These are phyloP conservation scores for Syzygium oleosum DNA, from an alignment of 345 rosid species.

Conservation along the genomic window DNA sequence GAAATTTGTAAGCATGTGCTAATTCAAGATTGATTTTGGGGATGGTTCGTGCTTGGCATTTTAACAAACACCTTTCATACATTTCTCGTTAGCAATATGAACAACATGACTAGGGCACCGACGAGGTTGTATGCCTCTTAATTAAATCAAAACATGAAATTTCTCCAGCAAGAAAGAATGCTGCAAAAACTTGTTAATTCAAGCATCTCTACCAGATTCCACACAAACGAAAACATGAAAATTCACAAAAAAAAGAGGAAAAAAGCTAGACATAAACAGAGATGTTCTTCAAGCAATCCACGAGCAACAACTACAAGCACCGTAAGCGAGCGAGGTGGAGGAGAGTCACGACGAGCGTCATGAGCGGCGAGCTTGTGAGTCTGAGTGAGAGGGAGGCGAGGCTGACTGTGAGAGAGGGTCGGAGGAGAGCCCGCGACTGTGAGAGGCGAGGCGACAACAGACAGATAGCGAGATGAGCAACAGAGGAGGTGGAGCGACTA, in stretches of 20 bases:
- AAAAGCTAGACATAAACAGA: background rate
- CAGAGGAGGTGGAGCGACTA: too few species aligned
- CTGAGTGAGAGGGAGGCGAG: too few species aligned
- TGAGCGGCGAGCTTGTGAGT: too few species aligned
- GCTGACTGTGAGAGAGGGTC: too few species aligned
- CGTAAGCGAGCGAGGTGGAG: too few species aligned
- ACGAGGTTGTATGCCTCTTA: background rate
- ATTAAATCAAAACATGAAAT: background rate
- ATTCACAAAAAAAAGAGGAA: background rate
- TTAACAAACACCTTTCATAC: background rate
- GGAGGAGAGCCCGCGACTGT: too few species aligned
- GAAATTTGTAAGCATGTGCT: too few species aligned
- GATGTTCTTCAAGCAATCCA: background rate
- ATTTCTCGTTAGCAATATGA: background rate
- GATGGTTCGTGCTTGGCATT: background rate
- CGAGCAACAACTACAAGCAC: too few species aligned
- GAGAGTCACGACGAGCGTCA: too few species aligned
- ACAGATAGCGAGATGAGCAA: too few species aligned
- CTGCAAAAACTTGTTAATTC: background rate
- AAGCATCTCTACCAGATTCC: background rate
- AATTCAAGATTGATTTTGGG: too few species aligned
- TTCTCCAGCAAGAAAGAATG: background rate
- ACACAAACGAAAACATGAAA: fast-evolving
- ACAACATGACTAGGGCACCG: background rate
- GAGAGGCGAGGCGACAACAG: too few species aligned